Percentiles rank a stretch among this genome's conserved stretches.
These are phyloP conservation scores for Sphagnum tenellum DNA, from an alignment of 225 moss, liverwort and hornwort species.

Conservation along the genomic window DNA sequence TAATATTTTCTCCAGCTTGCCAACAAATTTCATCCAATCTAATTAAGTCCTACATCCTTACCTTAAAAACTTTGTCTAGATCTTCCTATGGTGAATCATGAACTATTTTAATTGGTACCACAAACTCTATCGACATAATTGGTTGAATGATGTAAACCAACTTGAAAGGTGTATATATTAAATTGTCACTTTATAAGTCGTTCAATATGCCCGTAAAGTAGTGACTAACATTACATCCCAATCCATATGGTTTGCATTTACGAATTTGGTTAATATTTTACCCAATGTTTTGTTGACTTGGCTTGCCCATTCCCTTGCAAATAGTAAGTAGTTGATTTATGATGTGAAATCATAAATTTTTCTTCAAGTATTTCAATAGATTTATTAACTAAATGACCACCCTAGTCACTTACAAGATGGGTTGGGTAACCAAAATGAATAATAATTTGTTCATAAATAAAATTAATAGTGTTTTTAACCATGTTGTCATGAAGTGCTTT, in stretches of 20 bases:
- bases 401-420: constrained; percentile 6
- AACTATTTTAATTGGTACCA: no score
- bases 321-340: constrained; percentile 4
- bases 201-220: constrained; percentile 6
- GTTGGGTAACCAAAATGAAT: no score
- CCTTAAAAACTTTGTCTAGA: no score
- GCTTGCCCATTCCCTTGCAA: constrained; percentile 7
- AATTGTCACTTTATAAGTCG: constrained; percentile 8
- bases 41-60: no score
- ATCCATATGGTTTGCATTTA: background rate
- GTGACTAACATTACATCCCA: constrained; percentile 2
- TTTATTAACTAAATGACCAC: constrained; percentile 5
- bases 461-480: constrained; percentile 3
- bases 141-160: background rate
- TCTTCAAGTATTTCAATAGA: background rate
- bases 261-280: background rate
- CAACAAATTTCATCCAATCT: no score
- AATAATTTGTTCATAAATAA: background rate
- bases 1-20: no score
- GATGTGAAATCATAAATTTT: background rate
- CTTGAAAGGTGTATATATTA: constrained; percentile 7
- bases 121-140: no score
- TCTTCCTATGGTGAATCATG: no score
- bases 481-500: background rate
- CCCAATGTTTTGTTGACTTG: constrained; percentile 1